Evolutionary conservation across 768 basidiomycete genomes (phyloP), one percentile per base, ranked within the genome.

Genomic region (Imleria badia): DNA sequence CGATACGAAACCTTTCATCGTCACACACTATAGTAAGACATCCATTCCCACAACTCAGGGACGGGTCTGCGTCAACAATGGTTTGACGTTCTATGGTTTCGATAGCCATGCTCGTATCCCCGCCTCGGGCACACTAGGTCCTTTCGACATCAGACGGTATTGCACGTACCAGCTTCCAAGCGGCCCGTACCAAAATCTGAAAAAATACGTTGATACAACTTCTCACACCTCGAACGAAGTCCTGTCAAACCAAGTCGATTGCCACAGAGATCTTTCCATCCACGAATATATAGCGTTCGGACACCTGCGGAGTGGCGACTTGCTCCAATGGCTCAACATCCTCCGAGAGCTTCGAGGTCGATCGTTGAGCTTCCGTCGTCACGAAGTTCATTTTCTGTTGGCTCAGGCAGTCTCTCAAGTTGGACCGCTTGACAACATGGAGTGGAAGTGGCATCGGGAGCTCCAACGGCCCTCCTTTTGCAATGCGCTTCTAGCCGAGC

Each of bases 311-410:
- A 72, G 75, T 35, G 81, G 81, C 0, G 54, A 68, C 0, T 62
- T 53, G 3, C 56, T 83, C 0, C 81, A 83, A 45, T 82, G 80
- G 81, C 62, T 75, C 36, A 83, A 83, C 53, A 75, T 83, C 36
- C 53, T 72, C 12, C 72, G 76, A 19, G 79, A 79, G 55, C 57
- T 83, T n/a, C 69, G 70, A 8, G 68, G 69, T 8, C 67, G 71
- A 20, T 58, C 60, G 0, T 56, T 84, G 50, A 72, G 69, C 10
- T 76, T 84, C 51, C 64, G 68, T 23, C 52, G 60, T 11, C 66
- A 68, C 1, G 76, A 75, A 17, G 75, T 83, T 0, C 71, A 79
- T 53, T 50, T 69, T 0, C 66, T 83, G 0, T 22, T 83, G 2
- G 66, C 61, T 11, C 82, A 82, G 51, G 70, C 80, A 19, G 71